Evolutionary conservation across 73 alveolate species (phyloP), one percentile per base, ranked within the genome.

Genomic region (Halteria grandinella): DNA sequence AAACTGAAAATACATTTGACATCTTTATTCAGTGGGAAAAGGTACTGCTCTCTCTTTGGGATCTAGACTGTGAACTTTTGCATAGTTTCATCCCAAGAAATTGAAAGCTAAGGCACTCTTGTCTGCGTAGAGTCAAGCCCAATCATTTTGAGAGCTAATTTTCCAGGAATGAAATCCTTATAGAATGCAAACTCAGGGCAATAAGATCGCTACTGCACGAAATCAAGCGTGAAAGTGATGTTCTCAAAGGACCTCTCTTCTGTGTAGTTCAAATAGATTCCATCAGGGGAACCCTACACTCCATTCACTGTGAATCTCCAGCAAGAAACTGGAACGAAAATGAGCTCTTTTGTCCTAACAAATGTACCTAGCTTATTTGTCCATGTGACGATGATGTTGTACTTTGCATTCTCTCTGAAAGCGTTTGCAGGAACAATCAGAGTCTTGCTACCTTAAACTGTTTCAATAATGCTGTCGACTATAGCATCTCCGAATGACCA

Each of bases 181-280:
- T 36, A 60, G 59, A 18, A 60, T 36, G 77, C 20, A n/a, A 60
- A 14, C 24, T 60, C 77, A 39, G 24, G 37, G 59, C 77, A 60
- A 27, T 60, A 60, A 1, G 52, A 10, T 21, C 43, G 37, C 41
- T 20, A 36, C 15, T 17, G 2, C 17, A 37, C 55, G 10, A 25
- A 59, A n/a, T 36, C 25, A 34, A 60, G n/a, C 4, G 1, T 37
- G 11, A 60, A 36, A 5, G 59, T 36, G 18, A 60, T n/a, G 7
- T 32, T 21, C 5, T 36, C 14, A 8, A 3, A 12, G 12, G 77
- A 60, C 27, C 43, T 25, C 8, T 55, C 25, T 14, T 60, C 55
- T 6, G 77, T 60, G n/a, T 18, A 10, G 28, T 60, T 60, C 41
- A 60, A 1, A 25, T 10, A 60, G 36, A 24, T 15, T 18, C n/a